Base-by-base conservation (phyloP, 192 early-diverging fungal genomes). In the Backusella luteola region DNA sequence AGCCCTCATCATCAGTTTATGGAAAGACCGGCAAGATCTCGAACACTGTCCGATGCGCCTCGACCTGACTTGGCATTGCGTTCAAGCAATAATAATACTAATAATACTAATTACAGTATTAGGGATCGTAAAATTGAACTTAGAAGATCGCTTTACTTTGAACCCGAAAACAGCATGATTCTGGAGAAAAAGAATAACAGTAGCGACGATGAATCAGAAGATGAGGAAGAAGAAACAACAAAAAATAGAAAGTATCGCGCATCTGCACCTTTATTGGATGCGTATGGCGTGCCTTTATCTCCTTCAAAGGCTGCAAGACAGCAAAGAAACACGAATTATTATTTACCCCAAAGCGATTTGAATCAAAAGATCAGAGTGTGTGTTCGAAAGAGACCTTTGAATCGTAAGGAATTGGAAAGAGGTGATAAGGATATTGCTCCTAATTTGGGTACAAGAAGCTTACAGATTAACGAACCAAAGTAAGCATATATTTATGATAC, bases 401-500 rank as follows among this genome's bases (percentile, higher is more conserved):
- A 87, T 87, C 86, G 86, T 69, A 96, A 96, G 79, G 97, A 99
- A 81, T 73, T 87, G 26, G 89, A 91, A 32, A 81, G 84, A 21
- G 89, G 86, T 63, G 95, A 99, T 69, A 90, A 90, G 75, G 97
- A 99, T 75, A 93, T 98, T 80, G 92, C 94, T 0, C 75, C 81
- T 26, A 83, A 89, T 23, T 81, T 79, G 7, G 87, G 92, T 34
- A 81, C 88, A 5, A 87, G 97, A 32, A 91, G 87, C 67, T 74
- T 99, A 41, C 85, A 87, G 1, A 91, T 99, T 17, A 90, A 97
- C 80, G 97, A 99, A 76, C 97, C 96, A 76, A 99, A 98, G 89
- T 94, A 84, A 81, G 89, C 34, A 6, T 46, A 71, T 71, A 71
- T 21, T 21, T 71, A 35, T 2, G 1, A 39, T 32, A 32, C 32